These are phyloP conservation scores for Colletotrichum scovillei DNA, from an alignment of 2,329 filamentous ascomycete genomes.

Conservation along the genomic window DNA sequence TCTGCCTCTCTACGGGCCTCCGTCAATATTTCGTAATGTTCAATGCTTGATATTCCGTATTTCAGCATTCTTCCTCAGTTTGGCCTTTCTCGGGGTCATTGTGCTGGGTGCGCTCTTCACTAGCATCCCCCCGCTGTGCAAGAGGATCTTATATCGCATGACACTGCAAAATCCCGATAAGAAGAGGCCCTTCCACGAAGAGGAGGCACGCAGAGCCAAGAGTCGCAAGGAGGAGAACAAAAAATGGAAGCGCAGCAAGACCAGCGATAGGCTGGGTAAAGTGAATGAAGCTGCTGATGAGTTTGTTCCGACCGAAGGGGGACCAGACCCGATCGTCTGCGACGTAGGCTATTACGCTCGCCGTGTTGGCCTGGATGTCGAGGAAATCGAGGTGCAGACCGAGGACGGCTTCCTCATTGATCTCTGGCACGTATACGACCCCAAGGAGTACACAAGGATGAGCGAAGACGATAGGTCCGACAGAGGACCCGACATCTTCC, in stretches of 20 bases:
- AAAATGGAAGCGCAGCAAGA: constrained; percentile 68
- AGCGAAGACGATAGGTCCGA: constrained; percentile 60
- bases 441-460: constrained; percentile 73
- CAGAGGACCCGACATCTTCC: constrained; percentile 73
- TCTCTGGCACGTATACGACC: constrained; percentile 91
- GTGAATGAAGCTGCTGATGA: constrained; percentile 62
- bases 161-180: constrained; percentile 70
- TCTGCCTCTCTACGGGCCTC: constrained; percentile 83
- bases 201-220: constrained; percentile 73
- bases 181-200: constrained; percentile 75
- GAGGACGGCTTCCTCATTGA: constrained; percentile 94
- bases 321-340: constrained; percentile 80
- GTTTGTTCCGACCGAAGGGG: constrained; percentile 83
- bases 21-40: constrained; percentile 71
- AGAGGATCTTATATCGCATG: constrained; percentile 62
- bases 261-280: constrained; percentile 49
- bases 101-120: constrained; percentile 80
- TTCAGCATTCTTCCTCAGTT: constrained; percentile 80
- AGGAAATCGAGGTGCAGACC: constrained; percentile 86
- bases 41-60: constrained; percentile 74
- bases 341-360: constrained; percentile 89
- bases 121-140: constrained; percentile 65
- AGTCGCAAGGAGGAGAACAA: constrained; percentile 67
- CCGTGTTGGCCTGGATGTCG: constrained; percentile 86
- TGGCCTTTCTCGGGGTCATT: constrained; percentile 81